These are phyloP conservation scores for Erythrophleum fordii DNA, from an alignment of 306 rosid species.

Conservation along the genomic window DNA sequence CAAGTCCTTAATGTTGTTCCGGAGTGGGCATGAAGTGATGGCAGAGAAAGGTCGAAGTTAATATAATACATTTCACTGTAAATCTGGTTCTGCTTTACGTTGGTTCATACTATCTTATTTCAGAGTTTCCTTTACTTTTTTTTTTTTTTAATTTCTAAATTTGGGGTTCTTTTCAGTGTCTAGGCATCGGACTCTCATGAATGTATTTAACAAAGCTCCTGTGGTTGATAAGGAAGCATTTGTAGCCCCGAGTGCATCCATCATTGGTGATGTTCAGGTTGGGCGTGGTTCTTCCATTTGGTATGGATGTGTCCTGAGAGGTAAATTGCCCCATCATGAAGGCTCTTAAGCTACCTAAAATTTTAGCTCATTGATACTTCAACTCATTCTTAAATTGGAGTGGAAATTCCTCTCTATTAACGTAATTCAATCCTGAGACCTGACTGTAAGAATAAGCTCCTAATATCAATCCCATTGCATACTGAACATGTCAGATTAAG, in stretches of 20 bases:
- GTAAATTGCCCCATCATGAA: constrained; percentile 42
- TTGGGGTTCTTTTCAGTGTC: constrained; percentile 56
- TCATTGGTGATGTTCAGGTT: constrained; percentile 78
- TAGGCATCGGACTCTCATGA: constrained; percentile 94
- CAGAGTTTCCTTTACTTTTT: not conserved
- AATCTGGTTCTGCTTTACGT: not conserved
- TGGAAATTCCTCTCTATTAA: not conserved
- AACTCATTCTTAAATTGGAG: not conserved
- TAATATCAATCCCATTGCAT: not conserved
- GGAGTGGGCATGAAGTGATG: not conserved
- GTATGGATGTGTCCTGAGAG: constrained; percentile 97
- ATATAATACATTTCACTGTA: not conserved
- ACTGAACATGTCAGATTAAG: not conserved
- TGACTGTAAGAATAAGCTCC: constrained; percentile 18
- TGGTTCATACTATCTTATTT: not conserved
- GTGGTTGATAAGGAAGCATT: constrained; percentile 80
- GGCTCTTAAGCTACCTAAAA: not conserved
- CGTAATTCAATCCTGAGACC: not conserved
- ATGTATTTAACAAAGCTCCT: constrained; percentile 77
- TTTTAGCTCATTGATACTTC: not conserved
- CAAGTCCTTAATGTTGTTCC: not conserved
- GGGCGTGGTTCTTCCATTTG: constrained; percentile 85
- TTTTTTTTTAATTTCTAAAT: not conserved
- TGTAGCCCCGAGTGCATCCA: constrained; percentile 90
- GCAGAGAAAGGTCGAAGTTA: not conserved